Base-by-base conservation (phyloP, 2,329 filamentous ascomycete species). In the Sclerotinia sclerotiorum region DNA sequence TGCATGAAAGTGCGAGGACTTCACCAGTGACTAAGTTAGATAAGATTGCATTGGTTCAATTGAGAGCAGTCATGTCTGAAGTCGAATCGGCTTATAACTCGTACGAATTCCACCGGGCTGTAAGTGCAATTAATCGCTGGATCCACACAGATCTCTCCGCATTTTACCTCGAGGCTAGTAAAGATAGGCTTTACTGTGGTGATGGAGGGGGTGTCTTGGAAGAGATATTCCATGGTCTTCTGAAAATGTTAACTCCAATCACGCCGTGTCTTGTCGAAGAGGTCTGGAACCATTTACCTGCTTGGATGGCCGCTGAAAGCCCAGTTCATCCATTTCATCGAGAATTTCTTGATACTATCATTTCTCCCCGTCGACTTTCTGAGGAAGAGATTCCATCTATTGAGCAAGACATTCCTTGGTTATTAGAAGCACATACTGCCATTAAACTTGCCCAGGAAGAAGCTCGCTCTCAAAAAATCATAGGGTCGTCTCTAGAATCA, bases 81-180 rank as follows among this genome's bases (percentile, higher is more conserved):
- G 91, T 94, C 0, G 84, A 86, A 71, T 81, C 82, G 21, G 85
- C 89, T 29, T 93, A 90, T 76, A 80, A 85, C 48, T 86, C 86
- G 35, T 90, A 92, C 76, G 92, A 97, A 76, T 97, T 97, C 79
- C 90, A 93, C 84, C 91, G 88, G 79, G 94, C 86, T 17, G 82
- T 93, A 7, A 87, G 84, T 69, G 80, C 85, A 5, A 84, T 98
- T 72, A 96, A 94, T 79, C 86, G 87, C 71, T 97, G 94, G 89
- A 84, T 97, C 69, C 88, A 88, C 67, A 88, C 84, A 32, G 92
- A 97, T 73, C 84, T 99, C 32, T 97, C 93, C 0, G 90, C 94
- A 0, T 97, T 97, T 79, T 99, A 98, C 78, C 87, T 99, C 68
- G 95, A 99, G 79, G 88, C 91, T 0, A 84, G 94, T 74, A 99